Percentiles rank a stretch among this genome's conserved stretches.
Conservation (phyloP, 305 asterid genomes). For the Euphrasia arctica region DNA sequence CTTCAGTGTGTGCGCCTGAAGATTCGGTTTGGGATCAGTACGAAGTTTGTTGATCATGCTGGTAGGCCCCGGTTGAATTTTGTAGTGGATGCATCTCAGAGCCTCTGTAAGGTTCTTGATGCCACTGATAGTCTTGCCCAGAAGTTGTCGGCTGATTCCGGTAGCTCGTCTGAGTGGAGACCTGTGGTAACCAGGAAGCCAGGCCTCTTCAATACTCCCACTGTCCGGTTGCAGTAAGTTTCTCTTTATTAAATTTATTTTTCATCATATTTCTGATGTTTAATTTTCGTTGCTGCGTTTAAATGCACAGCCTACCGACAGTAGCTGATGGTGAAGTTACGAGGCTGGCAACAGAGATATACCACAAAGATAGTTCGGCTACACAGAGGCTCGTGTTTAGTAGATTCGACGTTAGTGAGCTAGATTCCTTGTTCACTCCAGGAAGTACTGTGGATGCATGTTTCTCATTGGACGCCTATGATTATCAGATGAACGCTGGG, state of each 20-base stretch:
- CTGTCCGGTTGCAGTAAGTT: slow-evolving; percentile 87
- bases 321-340: slow-evolving; percentile 45
- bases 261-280: too few relatives aligned
- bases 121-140: slow-evolving; percentile 50
- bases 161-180: slow-evolving; percentile 82
- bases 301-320: slow-evolving; percentile 73
- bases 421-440: slow-evolving; percentile 51
- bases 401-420: slow-evolving; percentile 49
- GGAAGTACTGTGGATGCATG: slow-evolving; percentile 67
- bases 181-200: slow-evolving; percentile 62
- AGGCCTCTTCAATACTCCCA: slow-evolving; percentile 65
- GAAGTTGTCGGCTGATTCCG: slow-evolving; percentile 54
- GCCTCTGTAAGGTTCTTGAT: slow-evolving; percentile 56
- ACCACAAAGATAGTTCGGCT: slow-evolving; percentile 52
- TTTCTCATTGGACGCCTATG: slow-evolving; percentile 66
- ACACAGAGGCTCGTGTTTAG: slow-evolving; percentile 55
- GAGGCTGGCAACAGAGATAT: slow-evolving; percentile 68
- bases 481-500: slow-evolving; percentile 78
- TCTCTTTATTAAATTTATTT: slow-evolving; percentile 12
- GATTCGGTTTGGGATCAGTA: slow-evolving; percentile 74
- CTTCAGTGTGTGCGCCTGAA: slow-evolving; percentile 53
- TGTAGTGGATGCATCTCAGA: slow-evolving; percentile 66
- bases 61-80: slow-evolving; percentile 73
- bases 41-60: slow-evolving; percentile 58
- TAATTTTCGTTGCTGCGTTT: background rate